Evolutionary conservation across 2,329 filamentous ascomycete species (phyloP).

Genomic region (Fusarium sp.): DNA sequence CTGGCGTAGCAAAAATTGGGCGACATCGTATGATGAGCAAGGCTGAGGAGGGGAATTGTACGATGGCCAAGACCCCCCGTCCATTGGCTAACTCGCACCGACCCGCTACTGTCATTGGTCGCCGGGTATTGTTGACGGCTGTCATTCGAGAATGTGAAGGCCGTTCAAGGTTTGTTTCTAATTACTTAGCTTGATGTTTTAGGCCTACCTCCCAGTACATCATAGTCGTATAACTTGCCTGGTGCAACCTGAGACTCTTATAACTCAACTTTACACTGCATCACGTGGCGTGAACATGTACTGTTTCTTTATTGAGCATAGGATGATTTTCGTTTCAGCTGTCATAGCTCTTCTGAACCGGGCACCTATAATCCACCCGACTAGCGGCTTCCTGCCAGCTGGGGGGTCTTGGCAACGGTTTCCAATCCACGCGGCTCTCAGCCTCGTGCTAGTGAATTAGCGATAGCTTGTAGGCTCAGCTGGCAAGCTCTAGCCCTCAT

Average conservation of each 20-base stretch:
- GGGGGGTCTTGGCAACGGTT: slow-evolving; percentile 39
- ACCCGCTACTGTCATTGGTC: slow-evolving; percentile 35
- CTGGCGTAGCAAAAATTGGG: slow-evolving; percentile 48
- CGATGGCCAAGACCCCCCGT: slow-evolving; percentile 44
- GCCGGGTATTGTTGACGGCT: slow-evolving; percentile 9
- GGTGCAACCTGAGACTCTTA: neutral
- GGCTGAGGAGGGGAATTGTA: slow-evolving; percentile 54
- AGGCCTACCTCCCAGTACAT: neutral
- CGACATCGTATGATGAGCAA: slow-evolving; percentile 56
- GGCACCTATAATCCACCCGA: too few relatives aligned
- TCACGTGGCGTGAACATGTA: slow-evolving; percentile 23
- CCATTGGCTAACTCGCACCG: slow-evolving; percentile 41
- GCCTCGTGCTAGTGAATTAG: slow-evolving; percentile 41
- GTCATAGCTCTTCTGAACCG: slow-evolving; percentile 9
- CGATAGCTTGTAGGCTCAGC: slow-evolving; percentile 35
- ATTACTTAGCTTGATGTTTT: slow-evolving; percentile 14
- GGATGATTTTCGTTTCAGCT: slow-evolving; percentile 21
- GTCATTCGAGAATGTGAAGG: slow-evolving; percentile 25
- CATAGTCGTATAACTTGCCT: neutral
- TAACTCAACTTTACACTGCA: neutral
- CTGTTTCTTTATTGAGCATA: slow-evolving; percentile 1
- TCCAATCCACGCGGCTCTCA: slow-evolving; percentile 17
- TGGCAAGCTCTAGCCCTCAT: slow-evolving; percentile 32
- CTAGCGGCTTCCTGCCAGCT: slow-evolving; percentile 22
- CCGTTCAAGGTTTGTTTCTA: slow-evolving; percentile 27